These are phyloP conservation scores for Hypomontagnella monticulosa DNA, from an alignment of 495 filamentous ascomycete species.

Conservation along the genomic window DNA sequence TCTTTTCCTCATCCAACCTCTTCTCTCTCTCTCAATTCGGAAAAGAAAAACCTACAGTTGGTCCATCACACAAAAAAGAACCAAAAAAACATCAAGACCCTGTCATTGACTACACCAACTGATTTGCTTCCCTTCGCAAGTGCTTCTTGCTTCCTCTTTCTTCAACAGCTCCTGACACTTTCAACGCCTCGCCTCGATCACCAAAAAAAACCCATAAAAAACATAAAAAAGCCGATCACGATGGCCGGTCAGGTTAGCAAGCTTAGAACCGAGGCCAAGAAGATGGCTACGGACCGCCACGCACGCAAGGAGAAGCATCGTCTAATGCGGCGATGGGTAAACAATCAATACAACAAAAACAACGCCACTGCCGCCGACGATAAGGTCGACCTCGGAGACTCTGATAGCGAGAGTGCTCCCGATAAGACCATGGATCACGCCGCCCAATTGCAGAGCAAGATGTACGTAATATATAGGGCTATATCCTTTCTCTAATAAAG, in stretches of 20 bases:
- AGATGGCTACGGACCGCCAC: constrained; percentile 5
- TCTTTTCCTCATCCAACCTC: too few species aligned
- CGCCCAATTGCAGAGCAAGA: too few species aligned
- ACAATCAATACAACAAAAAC: neutral
- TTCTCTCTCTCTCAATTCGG: too few species aligned
- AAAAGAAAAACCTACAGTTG: too few species aligned
- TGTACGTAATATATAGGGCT: too few species aligned
- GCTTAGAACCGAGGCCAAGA: constrained; percentile 16
- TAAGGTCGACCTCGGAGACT: neutral
- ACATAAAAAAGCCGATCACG: neutral
- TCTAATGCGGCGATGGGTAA: neutral
- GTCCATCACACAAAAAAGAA: too few species aligned
- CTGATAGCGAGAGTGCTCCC: neutral
- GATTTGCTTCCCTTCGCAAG: neutral
- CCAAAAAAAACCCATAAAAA: neutral
- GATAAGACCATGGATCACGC: neutral
- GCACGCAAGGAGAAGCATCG: constrained; percentile 4
- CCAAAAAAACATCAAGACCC: too few species aligned
- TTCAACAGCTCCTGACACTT: neutral
- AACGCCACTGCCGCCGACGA: neutral
- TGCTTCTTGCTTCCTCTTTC: neutral
- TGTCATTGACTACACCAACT: too few species aligned
- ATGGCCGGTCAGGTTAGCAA: neutral
- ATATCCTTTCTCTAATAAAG: too few species aligned
- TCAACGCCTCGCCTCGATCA: neutral